Evolutionary conservation across 2,329 filamentous ascomycete species (phyloP).

Genomic region (Arthroderma uncinatum): DNA sequence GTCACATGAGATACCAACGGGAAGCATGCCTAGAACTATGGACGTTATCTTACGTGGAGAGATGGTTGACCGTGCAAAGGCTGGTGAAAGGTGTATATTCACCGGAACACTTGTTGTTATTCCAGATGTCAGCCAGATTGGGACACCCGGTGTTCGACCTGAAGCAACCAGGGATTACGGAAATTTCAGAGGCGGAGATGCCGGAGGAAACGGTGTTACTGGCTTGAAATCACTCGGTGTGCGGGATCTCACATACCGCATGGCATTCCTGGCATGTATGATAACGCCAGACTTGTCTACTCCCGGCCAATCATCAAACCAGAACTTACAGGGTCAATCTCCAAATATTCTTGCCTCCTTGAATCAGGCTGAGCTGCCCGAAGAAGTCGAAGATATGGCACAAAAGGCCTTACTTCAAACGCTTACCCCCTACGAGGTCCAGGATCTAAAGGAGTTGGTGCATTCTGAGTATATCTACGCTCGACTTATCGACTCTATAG

Average conservation of each 20-base stretch:
- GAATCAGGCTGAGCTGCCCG: conserved; percentile 58
- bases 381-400: conserved; percentile 70
- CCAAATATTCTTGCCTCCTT: conserved; percentile 76
- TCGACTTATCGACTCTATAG: conserved; percentile 81
- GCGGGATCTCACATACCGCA: conserved; percentile 82
- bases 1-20: conserved; percentile 93
- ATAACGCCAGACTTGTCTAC: conserved; percentile 78
- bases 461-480: conserved; percentile 93
- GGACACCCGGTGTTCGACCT: conserved; percentile 72
- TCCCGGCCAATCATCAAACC: conserved; percentile 60
- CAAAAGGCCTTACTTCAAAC: conserved; percentile 80
- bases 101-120: conserved; percentile 93
- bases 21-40: conserved; percentile 96
- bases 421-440: conserved; percentile 75
- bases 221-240: conserved; percentile 90
- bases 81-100: conserved; percentile 96
- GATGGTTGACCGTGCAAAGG: conserved; percentile 94
- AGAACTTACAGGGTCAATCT: conserved; percentile 59
- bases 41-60: conserved; percentile 93
- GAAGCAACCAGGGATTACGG: conserved; percentile 76
- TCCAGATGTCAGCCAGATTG: conserved; percentile 88
- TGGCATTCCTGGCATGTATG: conserved; percentile 97
- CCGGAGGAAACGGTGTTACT: conserved; percentile 70
- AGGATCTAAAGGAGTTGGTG: conserved; percentile 85
- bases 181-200: conserved; percentile 64